phyloP scores from a whole-genome alignment of 2,329 filamentous ascomycete species.

The Grosmannia penicillata region DNA sequence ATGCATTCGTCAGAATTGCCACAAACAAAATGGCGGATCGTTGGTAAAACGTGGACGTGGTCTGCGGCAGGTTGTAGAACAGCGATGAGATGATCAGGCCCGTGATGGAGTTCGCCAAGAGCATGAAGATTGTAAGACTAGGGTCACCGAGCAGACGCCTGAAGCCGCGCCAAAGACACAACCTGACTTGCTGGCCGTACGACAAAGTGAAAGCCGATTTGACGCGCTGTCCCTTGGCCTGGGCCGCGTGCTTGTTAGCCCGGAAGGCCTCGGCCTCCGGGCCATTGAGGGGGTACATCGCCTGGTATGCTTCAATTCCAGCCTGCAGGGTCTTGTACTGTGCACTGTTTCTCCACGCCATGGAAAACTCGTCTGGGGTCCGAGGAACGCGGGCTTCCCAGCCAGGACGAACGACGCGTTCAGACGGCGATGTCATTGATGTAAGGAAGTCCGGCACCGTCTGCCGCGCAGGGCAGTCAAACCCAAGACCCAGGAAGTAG shows the following conservation, averaged over 20 bases:
- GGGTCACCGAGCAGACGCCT: constrained; percentile 62
- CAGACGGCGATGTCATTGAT: constrained; percentile 45
- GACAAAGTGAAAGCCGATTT: constrained; percentile 75
- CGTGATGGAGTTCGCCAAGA: constrained; percentile 60
- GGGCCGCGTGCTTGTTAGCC: constrained; percentile 32
- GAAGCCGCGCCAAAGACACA: constrained; percentile 72
- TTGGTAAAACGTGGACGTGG: constrained; percentile 38
- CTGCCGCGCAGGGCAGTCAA: constrained; percentile 48
- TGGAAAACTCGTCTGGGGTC: constrained; percentile 45
- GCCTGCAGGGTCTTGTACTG: constrained; percentile 33
- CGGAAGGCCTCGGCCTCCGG: constrained; percentile 41
- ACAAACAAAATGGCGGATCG: constrained; percentile 74
- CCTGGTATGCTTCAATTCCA: constrained; percentile 40
- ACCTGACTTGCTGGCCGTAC: constrained; percentile 54
- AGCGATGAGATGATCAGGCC: constrained; percentile 64
- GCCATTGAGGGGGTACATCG: constrained; percentile 33
- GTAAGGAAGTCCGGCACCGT: constrained; percentile 62
- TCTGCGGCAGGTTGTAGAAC: constrained; percentile 57
- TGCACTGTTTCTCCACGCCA: constrained; percentile 38
- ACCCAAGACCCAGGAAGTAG: constrained; percentile 53
- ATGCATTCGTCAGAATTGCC: constrained; percentile 72
- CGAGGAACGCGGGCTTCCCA: constrained; percentile 40
- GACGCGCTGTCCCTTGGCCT: constrained; percentile 42
- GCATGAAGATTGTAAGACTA: constrained; percentile 53
- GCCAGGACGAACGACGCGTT: constrained; percentile 38